Evolutionary conservation across 2,329 filamentous ascomycete species (phyloP), one percentile per base, ranked within the genome.

Genomic region (Trichoderma atrobrunneum): DNA sequence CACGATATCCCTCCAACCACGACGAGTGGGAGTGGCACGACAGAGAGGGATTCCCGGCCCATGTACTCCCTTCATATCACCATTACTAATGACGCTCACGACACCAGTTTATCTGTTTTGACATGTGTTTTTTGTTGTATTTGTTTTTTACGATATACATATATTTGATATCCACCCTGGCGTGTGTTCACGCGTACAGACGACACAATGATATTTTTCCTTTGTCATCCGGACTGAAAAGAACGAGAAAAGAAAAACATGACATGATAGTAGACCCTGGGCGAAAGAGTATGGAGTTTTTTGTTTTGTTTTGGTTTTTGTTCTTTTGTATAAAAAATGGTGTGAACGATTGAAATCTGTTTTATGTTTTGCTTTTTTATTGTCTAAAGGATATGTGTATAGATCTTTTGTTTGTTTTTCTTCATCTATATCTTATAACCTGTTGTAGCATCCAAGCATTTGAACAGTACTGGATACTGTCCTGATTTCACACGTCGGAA

Each of bases 21-120:
- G 76, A 77, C 12, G 77, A 76, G 7, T 81, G 81, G 81, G 78
- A 81, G 61, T 81, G 80, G 78, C 77, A 80, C 67, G 77, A 78
- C 71, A 78, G 76, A 51, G 80, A 82, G 69, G 79, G 80, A 26
- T 79, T 81, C 69, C 76, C 76, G 30, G 75, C 79, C 43, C 54
- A 56, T 18, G 36, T 54, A 28, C 51, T 59, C 39, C 59, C 51
- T 39, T 34, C 24, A 26, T 62, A 36, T 5, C 65, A 32, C 2
- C 65, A 51, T 12, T 56, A 61, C 28, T 69, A 48, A 69, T 26
- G 28, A 34, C 56, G 3, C 7, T 61, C 21, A 24, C 36, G 36
- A 69, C 2, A 26, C 10, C 32, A 48, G 36, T 61, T 61, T 69
- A n/a, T 57, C 11, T 39, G 11, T 69, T 34, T 26, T 36, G 34